Evolutionary conservation across 2,329 filamentous ascomycete species (phyloP).

Genomic region (Sclerotinia nivalis): DNA sequence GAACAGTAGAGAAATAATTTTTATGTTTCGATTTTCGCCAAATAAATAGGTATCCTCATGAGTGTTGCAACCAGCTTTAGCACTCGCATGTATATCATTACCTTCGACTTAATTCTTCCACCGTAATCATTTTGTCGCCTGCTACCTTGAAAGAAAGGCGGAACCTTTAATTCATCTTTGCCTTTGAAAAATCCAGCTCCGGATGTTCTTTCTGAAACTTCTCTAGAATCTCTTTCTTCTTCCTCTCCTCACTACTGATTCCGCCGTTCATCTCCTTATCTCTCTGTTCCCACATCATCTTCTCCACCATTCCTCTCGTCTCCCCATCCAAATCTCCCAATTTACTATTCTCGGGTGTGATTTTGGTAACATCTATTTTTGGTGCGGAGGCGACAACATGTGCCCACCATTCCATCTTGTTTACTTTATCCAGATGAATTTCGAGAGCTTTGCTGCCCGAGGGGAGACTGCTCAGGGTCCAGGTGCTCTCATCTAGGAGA

Average conservation of each 20-base stretch:
- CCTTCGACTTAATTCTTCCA: neutral
- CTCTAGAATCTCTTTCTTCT: conserved; percentile 88
- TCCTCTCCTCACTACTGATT: conserved; percentile 91
- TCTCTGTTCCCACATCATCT: conserved; percentile 99
- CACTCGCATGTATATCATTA: neutral
- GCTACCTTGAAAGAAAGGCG: neutral
- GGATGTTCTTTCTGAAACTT: conserved; percentile 76
- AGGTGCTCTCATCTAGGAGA: conserved; percentile 83
- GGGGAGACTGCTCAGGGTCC: conserved; percentile 77
- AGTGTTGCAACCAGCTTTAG: neutral
- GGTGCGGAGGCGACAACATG: conserved; percentile 86
- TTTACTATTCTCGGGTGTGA: conserved; percentile 88
- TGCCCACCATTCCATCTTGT: conserved; percentile 98
- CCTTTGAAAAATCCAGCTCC: conserved; percentile 72
- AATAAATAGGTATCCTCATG: conserved; percentile 18
- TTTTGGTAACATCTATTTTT: conserved; percentile 93
- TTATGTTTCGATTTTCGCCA: neutral
- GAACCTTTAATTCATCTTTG: conserved; percentile 58
- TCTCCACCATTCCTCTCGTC: conserved; percentile 97
- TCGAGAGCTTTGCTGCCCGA: conserved; percentile 67
- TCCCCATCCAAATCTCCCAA: conserved; percentile 91
- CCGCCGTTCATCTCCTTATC: conserved; percentile 93
- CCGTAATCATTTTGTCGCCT: neutral
- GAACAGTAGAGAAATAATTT: neutral
- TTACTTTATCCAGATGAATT: conserved; percentile 90